Conservation (phyloP, 768 basidiomycete species). For the Mycena chlorophos region DNA sequence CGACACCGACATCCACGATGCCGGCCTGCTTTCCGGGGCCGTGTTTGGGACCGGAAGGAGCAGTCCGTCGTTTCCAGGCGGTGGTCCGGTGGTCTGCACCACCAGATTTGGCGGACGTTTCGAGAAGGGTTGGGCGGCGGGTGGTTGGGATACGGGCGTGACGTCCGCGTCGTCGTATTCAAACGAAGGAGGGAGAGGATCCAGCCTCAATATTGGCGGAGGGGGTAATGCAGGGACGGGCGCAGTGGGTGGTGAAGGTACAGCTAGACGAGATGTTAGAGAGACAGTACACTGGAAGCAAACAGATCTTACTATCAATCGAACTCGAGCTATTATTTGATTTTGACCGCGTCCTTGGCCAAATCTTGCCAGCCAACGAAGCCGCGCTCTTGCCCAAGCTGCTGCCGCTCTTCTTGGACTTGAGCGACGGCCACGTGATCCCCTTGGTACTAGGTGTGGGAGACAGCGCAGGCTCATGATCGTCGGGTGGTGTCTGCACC, state of each 20-base stretch:
- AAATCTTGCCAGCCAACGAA: constrained; percentile 64
- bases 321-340: constrained; percentile 49
- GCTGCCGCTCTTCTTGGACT: constrained; percentile 50
- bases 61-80: neutral
- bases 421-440: constrained; percentile 48
- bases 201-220: constrained; percentile 19
- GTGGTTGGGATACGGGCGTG: constrained; percentile 16
- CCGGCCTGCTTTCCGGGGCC: constrained; percentile 30
- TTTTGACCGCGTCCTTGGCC: constrained; percentile 52
- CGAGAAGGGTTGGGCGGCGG: constrained; percentile 17
- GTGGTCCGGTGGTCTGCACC: constrained; percentile 4
- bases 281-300: neutral
- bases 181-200: constrained; percentile 24
- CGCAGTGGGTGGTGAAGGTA: constrained; percentile 9
- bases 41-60: constrained; percentile 11
- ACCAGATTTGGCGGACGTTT: constrained; percentile 14
- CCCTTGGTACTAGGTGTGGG: constrained; percentile 16
- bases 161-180: constrained; percentile 16
- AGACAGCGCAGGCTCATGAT: neutral
- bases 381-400: constrained; percentile 48
- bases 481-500: constrained; percentile 59
- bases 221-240: constrained; percentile 6
- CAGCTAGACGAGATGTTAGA: neutral
- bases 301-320: constrained; percentile 38
- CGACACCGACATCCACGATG: constrained; percentile 50